phyloP scores from a whole-genome alignment of 352 stramenopile genomes.

The Globisporangium paddicum region DNA sequence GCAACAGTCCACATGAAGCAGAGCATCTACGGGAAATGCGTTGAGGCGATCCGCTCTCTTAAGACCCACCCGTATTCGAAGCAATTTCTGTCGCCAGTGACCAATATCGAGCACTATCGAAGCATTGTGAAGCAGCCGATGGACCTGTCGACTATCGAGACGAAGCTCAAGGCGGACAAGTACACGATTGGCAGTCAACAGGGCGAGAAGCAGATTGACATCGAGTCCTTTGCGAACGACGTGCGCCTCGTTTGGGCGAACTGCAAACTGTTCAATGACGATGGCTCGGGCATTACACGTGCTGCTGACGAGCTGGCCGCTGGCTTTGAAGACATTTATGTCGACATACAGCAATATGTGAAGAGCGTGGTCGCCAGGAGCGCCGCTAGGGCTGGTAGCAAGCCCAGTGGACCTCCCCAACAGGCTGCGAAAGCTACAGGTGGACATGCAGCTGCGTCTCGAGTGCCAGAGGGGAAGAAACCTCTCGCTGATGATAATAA shows the following conservation, averaged over 20 bases:
- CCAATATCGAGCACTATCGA: constrained; percentile 68
- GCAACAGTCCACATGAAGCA: constrained; percentile 39
- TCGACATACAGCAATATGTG: constrained; percentile 34
- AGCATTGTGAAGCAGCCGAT: constrained; percentile 78
- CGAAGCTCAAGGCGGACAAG: constrained; percentile 52
- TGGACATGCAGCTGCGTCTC: neutral
- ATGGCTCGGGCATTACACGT: constrained; percentile 72
- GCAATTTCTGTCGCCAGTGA: constrained; percentile 69
- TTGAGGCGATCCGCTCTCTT: constrained; percentile 65
- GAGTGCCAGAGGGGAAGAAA: neutral
- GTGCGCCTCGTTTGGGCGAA: constrained; percentile 82
- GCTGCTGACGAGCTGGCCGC: constrained; percentile 60
- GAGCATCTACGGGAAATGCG: constrained; percentile 54
- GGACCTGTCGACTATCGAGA: constrained; percentile 70
- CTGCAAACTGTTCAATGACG: constrained; percentile 84
- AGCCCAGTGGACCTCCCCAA: neutral
- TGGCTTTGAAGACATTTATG: constrained; percentile 62
- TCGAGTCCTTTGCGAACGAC: constrained; percentile 59
- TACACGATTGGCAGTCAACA: constrained; percentile 28
- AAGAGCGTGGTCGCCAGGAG: neutral
- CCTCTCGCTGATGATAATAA: neutral
- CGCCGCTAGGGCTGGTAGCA: neutral
- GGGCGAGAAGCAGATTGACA: constrained; percentile 37
- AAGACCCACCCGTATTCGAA: constrained; percentile 78
- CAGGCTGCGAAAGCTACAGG: neutral